Percentiles rank a stretch among this genome's conserved stretches.
Conservation (phyloP, 192 early-diverging fungal species). For the Coemansia sp. region DNA sequence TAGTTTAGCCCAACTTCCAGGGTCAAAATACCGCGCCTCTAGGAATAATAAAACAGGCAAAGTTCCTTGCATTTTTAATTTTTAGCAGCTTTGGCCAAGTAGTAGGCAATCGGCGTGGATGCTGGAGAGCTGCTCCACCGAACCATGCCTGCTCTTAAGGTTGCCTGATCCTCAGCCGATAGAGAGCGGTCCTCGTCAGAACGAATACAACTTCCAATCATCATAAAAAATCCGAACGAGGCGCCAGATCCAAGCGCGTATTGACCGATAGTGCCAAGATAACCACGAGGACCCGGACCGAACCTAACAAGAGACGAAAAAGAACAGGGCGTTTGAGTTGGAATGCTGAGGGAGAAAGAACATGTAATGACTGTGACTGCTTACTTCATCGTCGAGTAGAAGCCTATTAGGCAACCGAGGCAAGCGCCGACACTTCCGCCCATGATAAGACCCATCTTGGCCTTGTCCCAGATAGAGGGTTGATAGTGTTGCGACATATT, state of each 20-base stretch:
- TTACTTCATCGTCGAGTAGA: constrained; percentile 58
- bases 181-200: constrained; percentile 35
- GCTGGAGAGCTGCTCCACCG: constrained; percentile 40
- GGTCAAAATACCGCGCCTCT: not conserved
- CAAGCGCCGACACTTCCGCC: constrained; percentile 55
- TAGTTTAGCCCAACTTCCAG: not conserved
- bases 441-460: constrained; percentile 58
- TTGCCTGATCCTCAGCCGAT: constrained; percentile 26
- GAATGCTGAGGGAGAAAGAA: not conserved
- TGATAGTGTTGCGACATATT: constrained; percentile 43
- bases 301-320: constrained; percentile 45
- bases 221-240: constrained; percentile 84
- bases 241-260: constrained; percentile 74
- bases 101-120: constrained; percentile 26
- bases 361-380: not conserved
- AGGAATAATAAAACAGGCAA: not conserved
- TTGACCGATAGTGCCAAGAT: constrained; percentile 69
- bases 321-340: not conserved
- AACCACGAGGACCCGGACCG: constrained; percentile 70
- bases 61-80: not conserved
- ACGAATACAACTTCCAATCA: constrained; percentile 60
- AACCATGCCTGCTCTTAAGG: constrained; percentile 25
- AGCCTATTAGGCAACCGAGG: constrained; percentile 55
- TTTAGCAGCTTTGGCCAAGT: constrained; percentile 31
- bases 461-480: constrained; percentile 55